A percentile compares a stretch with the other conserved stretches of the same genome.
Evolutionary conservation across 192 early-diverging fungal genomes (phyloP).

Genomic region (Paraglomus occultum): DNA sequence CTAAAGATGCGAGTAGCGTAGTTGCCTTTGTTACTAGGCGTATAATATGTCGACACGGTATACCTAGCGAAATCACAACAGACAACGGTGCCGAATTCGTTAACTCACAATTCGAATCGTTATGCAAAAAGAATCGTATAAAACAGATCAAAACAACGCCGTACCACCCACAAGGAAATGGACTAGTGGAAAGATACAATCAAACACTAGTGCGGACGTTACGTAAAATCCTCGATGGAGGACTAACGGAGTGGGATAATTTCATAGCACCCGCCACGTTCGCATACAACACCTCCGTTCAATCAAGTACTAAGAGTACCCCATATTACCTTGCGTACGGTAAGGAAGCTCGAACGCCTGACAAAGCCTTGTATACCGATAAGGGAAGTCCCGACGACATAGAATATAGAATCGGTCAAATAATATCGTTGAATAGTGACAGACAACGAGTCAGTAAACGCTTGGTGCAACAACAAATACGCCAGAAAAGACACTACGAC

Average conservation of each 20-base stretch:
- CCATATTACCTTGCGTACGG: neutral
- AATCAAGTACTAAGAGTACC: neutral
- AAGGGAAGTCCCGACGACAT: neutral
- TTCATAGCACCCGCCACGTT: neutral
- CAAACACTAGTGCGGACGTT: neutral
- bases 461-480: too few species aligned
- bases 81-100: neutral
- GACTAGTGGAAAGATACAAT: slow-evolving; percentile 2
- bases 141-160: neutral
- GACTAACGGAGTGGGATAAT: neutral
- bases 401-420: too few species aligned
- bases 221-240: neutral
- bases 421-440: too few species aligned
- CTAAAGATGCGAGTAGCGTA: neutral
- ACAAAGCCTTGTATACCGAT: neutral
- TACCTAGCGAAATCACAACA: neutral
- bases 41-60: slow-evolving; percentile 8
- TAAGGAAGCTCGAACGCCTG: neutral
- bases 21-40: neutral
- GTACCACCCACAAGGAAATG: too few species aligned
- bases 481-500: too few species aligned
- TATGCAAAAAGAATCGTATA: neutral
- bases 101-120: neutral
- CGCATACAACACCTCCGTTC: neutral
- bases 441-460: too few species aligned